These are phyloP conservation scores for Chaetomiaceae sp. DNA, from an alignment of 2,329 filamentous ascomycete species.

Conservation along the genomic window DNA sequence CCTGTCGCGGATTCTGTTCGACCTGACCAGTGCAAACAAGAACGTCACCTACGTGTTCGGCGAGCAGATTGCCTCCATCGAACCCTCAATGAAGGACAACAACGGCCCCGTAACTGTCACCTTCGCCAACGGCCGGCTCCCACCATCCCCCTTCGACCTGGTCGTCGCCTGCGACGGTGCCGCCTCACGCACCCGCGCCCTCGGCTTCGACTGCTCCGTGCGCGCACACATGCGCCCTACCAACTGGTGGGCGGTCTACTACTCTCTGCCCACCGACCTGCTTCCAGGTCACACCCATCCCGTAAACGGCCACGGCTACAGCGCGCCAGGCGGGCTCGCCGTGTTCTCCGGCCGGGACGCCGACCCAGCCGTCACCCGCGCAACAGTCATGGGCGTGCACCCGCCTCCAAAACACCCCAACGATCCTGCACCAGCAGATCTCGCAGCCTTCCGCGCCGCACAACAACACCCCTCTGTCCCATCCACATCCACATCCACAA, in stretches of 20 bases:
- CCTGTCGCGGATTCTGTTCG: conserved; percentile 1
- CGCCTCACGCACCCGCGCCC: conserved; percentile 1
- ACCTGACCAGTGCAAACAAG: neutral
- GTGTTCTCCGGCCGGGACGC: neutral
- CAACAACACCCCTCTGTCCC: too few relatives aligned
- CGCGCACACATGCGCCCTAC: neutral
- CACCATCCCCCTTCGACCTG: neutral
- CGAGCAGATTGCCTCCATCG: neutral
- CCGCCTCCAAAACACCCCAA: neutral
- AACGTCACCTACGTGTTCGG: conserved; percentile 5
- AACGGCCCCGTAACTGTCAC: neutral
- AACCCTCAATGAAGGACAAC: neutral
- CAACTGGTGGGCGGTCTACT: neutral
- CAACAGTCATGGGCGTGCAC: neutral
- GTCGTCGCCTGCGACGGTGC: conserved; percentile 2
- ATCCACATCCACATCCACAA: neutral
- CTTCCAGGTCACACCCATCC: neutral
- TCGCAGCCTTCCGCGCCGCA: neutral
- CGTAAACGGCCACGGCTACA: neutral
- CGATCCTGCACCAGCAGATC: neutral
- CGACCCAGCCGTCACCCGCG: neutral
- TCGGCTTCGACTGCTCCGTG: neutral
- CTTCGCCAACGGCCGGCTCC: neutral
- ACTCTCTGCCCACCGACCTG: neutral
- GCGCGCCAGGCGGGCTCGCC: neutral